Evolutionary conservation across 441 rosid species (phyloP).

Genomic region (Lepidium campestre): DNA sequence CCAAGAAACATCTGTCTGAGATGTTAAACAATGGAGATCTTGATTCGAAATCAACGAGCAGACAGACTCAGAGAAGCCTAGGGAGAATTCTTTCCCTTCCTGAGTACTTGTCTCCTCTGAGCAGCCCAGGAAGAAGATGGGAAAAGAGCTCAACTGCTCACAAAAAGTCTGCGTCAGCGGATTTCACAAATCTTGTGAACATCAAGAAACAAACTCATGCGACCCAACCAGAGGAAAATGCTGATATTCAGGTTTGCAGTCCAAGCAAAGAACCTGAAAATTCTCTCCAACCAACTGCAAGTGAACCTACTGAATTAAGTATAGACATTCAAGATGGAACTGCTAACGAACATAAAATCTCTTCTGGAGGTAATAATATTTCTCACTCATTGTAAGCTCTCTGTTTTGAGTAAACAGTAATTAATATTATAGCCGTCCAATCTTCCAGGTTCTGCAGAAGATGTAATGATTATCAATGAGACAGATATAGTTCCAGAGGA

Average conservation of each 20-base stretch:
- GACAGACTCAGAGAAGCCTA: constrained; percentile 49
- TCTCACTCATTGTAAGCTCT: constrained; percentile 12
- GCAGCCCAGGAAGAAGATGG: constrained; percentile 64
- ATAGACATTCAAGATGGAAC: constrained; percentile 34
- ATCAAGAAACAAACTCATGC: constrained; percentile 36
- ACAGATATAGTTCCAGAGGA: constrained; percentile 32
- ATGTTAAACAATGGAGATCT: constrained; percentile 57
- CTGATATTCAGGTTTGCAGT: constrained; percentile 30
- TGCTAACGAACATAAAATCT: constrained; percentile 27
- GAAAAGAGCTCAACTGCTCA: constrained; percentile 41
- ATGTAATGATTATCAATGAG: constrained; percentile 30
- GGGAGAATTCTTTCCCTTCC: constrained; percentile 84
- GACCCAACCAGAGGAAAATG: constrained; percentile 29
- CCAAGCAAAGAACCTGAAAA: constrained; percentile 25
- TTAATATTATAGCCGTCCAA: neutral
- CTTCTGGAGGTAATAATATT: constrained; percentile 42
- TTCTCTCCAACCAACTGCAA: constrained; percentile 23
- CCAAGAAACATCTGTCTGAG: constrained; percentile 87
- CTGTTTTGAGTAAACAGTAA: neutral
- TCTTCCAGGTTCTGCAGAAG: constrained; percentile 34
- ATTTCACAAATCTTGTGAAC: constrained; percentile 32
- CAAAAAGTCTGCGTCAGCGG: constrained; percentile 43
- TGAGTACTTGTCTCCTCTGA: constrained; percentile 58
- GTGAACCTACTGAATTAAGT: constrained; percentile 22
- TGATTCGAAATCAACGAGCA: constrained; percentile 36